phyloP scores from a whole-genome alignment of 1,284 basidiomycete species.

The Dichomitus squalens region DNA sequence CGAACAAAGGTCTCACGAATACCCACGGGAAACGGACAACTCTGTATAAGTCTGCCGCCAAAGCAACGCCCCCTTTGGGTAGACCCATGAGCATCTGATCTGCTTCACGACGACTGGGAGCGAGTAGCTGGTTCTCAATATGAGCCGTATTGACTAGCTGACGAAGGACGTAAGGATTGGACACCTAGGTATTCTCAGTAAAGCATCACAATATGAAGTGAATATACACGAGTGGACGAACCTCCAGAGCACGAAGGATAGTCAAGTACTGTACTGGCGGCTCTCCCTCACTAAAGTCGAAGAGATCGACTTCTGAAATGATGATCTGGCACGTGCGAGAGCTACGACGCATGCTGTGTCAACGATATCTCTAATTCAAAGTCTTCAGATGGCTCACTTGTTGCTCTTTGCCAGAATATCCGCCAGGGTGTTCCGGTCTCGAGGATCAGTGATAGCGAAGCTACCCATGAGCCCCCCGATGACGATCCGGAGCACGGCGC shows the following conservation, averaged over 20 bases:
- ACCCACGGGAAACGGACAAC: constrained; percentile 67
- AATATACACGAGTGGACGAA: constrained; percentile 37
- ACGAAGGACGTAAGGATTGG: constrained; percentile 76
- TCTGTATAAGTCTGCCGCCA: constrained; percentile 60
- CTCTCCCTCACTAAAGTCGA: constrained; percentile 76
- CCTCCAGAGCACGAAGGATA: constrained; percentile 84
- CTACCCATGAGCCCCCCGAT: constrained; percentile 66
- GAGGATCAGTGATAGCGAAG: constrained; percentile 78
- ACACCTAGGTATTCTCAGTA: constrained; percentile 52
- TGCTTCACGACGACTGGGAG: constrained; percentile 59
- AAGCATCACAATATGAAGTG: background rate
- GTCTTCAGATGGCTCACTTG: constrained; percentile 50
- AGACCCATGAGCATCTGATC: constrained; percentile 53
- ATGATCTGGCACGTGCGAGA: constrained; percentile 51
- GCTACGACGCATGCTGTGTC: constrained; percentile 26
- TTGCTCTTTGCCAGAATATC: constrained; percentile 55
- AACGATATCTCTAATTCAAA: background rate
- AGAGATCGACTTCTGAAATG: constrained; percentile 70
- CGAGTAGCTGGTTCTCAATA: constrained; percentile 79
- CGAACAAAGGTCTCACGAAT: background rate
- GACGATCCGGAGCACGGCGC: constrained; percentile 63
- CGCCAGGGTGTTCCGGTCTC: constrained; percentile 69
- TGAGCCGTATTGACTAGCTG: constrained; percentile 75
- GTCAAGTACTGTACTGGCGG: constrained; percentile 65
- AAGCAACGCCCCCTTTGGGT: constrained; percentile 52